Conservation (phyloP, 305 asterid species). For the Solanum hybrid region DNA sequence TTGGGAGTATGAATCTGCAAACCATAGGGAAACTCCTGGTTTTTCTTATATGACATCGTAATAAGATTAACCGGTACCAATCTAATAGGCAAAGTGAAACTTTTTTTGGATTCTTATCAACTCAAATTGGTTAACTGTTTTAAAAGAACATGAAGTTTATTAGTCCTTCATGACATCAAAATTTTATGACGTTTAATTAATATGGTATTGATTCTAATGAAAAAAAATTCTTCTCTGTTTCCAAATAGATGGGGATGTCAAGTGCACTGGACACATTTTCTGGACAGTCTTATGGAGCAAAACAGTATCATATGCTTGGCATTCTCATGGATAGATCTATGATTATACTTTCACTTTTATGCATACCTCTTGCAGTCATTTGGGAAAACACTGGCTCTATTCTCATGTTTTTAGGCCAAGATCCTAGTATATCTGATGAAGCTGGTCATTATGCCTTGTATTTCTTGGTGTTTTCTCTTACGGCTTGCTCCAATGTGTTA, state of each 20-base stretch:
- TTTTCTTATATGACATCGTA: background rate
- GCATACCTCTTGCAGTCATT: constrained; percentile 49
- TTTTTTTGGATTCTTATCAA: background rate
- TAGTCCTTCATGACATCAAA: constrained; percentile 25
- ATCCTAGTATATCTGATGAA: constrained; percentile 40
- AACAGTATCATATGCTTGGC: constrained; percentile 67
- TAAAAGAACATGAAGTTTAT: background rate
- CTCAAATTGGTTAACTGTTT: background rate
- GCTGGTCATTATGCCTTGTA: too few relatives aligned
- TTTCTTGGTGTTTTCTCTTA: too few relatives aligned
- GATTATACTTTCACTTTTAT: constrained; percentile 36
- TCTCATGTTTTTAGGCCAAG: constrained; percentile 53
- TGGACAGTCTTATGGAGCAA: constrained; percentile 70
- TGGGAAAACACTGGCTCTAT: constrained; percentile 61
- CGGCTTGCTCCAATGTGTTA: too few relatives aligned
- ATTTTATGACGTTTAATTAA: too few relatives aligned
- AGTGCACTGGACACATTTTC: constrained; percentile 81
- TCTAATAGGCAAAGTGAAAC: background rate
- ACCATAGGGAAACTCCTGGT: background rate
- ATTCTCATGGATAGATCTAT: constrained; percentile 74
- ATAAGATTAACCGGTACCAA: background rate
- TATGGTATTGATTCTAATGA: background rate
- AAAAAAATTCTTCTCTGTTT: background rate
- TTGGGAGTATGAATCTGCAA: background rate
- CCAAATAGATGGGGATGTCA: constrained; percentile 57